Percentiles rank a stretch among this genome's conserved stretches.
These are phyloP conservation scores for Boletus smithii DNA, from an alignment of 1,284 basidiomycete species.

Conservation along the genomic window DNA sequence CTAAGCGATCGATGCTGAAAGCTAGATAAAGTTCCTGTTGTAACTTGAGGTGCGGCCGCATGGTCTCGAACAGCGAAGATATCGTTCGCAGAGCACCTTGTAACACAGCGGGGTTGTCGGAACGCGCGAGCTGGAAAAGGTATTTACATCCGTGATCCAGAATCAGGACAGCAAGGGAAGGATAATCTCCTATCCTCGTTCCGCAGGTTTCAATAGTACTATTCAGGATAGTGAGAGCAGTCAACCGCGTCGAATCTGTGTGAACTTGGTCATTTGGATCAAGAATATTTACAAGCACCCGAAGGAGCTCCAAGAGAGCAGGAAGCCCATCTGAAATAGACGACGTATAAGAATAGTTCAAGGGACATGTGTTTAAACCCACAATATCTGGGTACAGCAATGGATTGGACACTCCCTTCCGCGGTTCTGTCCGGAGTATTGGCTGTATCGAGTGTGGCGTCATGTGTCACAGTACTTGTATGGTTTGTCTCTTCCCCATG, in stretches of 20 bases:
- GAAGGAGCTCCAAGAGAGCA: conserved; percentile 89
- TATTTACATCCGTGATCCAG: conserved; percentile 93
- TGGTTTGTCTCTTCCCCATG: conserved; percentile 5
- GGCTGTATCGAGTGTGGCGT: neutral
- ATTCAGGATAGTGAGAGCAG: conserved; percentile 86
- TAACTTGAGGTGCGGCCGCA: conserved; percentile 87
- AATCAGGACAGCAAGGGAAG: conserved; percentile 70
- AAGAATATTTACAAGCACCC: conserved; percentile 92
- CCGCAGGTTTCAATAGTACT: conserved; percentile 89
- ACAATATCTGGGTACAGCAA: conserved; percentile 25
- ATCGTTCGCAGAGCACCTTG: conserved; percentile 82
- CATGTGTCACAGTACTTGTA: neutral
- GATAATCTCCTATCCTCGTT: conserved; percentile 67
- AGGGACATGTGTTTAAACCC: conserved; percentile 2
- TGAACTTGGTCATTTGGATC: conserved; percentile 94
- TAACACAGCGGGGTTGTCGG: conserved; percentile 80
- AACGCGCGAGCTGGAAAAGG: conserved; percentile 90
- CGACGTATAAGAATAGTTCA: conserved; percentile 6
- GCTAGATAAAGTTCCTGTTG: conserved; percentile 95
- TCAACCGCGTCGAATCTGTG: conserved; percentile 93
- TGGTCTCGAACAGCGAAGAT: conserved; percentile 84
- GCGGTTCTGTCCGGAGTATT: neutral
- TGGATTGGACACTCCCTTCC: conserved; percentile 13
- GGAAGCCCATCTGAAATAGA: conserved; percentile 74
- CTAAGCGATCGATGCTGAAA: conserved; percentile 89